Evolutionary conservation across 2,329 filamentous ascomycete species (phyloP), one percentile per base, ranked within the genome.

Genomic region (Colletotrichum sp.): DNA sequence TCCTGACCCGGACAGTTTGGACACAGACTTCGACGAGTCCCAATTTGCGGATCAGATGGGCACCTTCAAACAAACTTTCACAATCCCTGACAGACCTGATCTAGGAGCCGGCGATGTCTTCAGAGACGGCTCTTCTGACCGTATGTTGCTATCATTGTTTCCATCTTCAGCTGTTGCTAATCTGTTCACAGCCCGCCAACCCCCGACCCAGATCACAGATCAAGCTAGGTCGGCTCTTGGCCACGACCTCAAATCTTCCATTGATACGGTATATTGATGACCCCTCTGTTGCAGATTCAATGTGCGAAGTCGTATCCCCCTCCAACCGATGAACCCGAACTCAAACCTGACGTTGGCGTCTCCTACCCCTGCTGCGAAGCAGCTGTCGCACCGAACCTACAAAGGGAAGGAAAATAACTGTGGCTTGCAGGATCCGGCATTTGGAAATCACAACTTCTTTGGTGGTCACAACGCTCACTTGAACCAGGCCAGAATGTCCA

Each of bases 311-410:
- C 82, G 81, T 77, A 81, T 85, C 24, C 82, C 80, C 21, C 79
- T 87, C 39, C 84, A 85, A 24, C 80, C 82, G 6, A 80, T 88
- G 39, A 76, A 76, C 39, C 82, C 85, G 12, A 85, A 86, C 66
- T 83, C 86, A 18, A 87, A 85, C 73, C 78, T 86, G 36, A 80
- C 80, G 30, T 59, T 76, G 70, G 71, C 57, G 6, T 82, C 83
- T 24, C 78, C 83, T 4, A 81, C 78, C 10, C 75, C 79, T n/a
- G 72, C 74, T 26, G 71, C 80, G 28, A 84, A 83, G 75, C 79
- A 81, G 10, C 77, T 79, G 5, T 62, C 80, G 30, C 60, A 77
- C 39, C 77, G 76, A 10, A 77, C 76, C 10, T 81, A 79, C 69
- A 71, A 68, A 59, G 81, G 81, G 60, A 84, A 85, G 66, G 83